Evolutionary conservation across 306 rosid species (phyloP).

Genomic region (Fagus sylvatica): DNA sequence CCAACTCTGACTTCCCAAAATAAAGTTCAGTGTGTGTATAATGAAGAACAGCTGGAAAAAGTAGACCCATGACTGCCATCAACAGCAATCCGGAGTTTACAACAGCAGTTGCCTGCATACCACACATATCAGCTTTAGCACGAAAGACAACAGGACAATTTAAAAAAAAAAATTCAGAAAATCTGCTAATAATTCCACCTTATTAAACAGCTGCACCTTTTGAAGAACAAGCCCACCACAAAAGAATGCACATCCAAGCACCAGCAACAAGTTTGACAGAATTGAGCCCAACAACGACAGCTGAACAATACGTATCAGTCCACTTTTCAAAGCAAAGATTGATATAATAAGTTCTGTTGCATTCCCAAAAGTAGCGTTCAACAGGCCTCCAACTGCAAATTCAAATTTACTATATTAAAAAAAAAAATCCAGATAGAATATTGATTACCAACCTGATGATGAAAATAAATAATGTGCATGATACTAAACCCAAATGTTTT

Average conservation of each 20-base stretch:
- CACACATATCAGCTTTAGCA: conserved; percentile 34
- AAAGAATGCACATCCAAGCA: conserved; percentile 91
- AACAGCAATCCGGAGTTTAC: conserved; percentile 67
- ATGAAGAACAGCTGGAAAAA: conserved; percentile 63
- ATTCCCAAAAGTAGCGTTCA: conserved; percentile 90
- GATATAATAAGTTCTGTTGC: conserved; percentile 89
- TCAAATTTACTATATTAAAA: conserved; percentile 30
- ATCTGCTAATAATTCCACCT: conserved; percentile 44
- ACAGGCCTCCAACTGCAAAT: conserved; percentile 81
- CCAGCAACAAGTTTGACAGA: conserved; percentile 83
- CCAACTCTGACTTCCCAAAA: conserved; percentile 63
- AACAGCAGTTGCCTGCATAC: conserved; percentile 58
- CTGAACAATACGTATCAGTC: conserved; percentile 78
- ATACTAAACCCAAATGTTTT: too few species aligned
- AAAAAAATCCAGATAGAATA: conserved; percentile 16
- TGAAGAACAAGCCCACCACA: conserved; percentile 69
- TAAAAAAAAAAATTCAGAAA: not conserved
- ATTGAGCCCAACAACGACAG: conserved; percentile 82
- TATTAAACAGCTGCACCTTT: conserved; percentile 72
- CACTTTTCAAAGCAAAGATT: conserved; percentile 73
- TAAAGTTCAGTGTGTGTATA: conserved; percentile 63
- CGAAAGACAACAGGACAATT: not conserved
- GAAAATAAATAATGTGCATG: not conserved
- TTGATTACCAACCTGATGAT: not conserved
- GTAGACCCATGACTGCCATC: conserved; percentile 73